Percentiles rank a stretch among this genome's conserved stretches.
Conservation (phyloP, 306 rosid genomes). For the Quercus mongolica region DNA sequence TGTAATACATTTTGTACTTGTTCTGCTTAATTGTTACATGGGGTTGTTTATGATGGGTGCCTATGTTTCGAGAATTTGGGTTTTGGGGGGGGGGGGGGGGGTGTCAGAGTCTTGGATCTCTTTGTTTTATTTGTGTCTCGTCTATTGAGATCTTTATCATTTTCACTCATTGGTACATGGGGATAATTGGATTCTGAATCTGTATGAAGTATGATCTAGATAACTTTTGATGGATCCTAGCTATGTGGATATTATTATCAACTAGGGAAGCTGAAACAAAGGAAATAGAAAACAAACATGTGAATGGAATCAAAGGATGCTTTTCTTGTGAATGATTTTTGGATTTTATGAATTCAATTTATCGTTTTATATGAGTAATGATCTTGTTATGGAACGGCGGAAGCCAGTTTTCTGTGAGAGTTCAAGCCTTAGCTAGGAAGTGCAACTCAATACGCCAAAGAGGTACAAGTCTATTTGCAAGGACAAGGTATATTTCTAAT, state of each 20-base stretch:
- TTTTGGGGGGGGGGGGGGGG: background rate
- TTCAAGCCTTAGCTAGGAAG: background rate
- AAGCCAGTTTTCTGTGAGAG: background rate
- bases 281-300: no score
- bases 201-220: background rate
- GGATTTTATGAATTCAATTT: constrained; percentile 3
- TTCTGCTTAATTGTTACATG: constrained; percentile 3
- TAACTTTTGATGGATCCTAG: background rate
- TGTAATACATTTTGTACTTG: background rate
- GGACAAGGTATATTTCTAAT: no score
- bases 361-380: background rate
- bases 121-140: no score
- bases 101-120: no score
- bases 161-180: no score
- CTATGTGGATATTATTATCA: no score
- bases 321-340: background rate
- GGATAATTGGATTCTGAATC: background rate
- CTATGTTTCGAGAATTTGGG: background rate
- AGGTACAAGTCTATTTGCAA: background rate
- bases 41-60: background rate
- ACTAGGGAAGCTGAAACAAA: no score
- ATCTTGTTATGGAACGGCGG: background rate
- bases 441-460: background rate
- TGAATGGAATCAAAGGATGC: no score
- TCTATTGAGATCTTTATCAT: no score